Evolutionary conservation across 2,329 filamentous ascomycete genomes (phyloP).

Genomic region (Verticillium zaregamsianum): DNA sequence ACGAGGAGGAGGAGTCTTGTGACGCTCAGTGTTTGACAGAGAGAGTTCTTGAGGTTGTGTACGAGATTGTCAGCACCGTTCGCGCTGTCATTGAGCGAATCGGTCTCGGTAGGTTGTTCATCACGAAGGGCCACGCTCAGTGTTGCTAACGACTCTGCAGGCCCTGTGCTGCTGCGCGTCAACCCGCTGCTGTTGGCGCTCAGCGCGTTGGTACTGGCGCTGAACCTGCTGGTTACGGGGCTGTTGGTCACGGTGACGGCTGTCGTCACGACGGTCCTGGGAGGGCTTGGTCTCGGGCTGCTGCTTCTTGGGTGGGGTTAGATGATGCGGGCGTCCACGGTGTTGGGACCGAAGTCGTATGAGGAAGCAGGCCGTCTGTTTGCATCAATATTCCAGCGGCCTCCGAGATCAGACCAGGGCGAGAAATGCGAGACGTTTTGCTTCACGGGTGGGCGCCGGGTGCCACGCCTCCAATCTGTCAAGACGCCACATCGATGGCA

Average conservation of each 20-base stretch:
- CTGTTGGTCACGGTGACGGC: not conserved
- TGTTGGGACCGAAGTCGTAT: not conserved
- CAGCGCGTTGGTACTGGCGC: not conserved
- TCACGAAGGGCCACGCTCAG: not conserved
- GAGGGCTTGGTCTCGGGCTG: not conserved
- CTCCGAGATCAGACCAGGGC: not conserved
- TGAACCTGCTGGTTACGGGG: not conserved
- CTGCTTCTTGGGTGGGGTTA: not conserved
- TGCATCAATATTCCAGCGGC: not conserved
- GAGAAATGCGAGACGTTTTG: not conserved
- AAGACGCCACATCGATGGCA: not conserved
- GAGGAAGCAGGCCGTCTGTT: not conserved
- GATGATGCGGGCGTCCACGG: not conserved
- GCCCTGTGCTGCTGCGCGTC: not conserved
- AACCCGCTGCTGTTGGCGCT: not conserved
- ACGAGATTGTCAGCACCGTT: not conserved
- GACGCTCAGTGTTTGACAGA: not conserved
- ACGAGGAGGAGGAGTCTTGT: not conserved
- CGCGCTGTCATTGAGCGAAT: not conserved
- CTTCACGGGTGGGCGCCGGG: not conserved
- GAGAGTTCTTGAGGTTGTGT: not conserved
- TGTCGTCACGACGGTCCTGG: not conserved
- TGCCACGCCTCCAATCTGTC: not conserved
- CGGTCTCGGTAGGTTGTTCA: not conserved
- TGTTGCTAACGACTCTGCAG: not conserved